Percentiles rank a stretch among this genome's conserved stretches.
Conservation (phyloP, 257 asterid species). For the Lycium ferocissimum region DNA sequence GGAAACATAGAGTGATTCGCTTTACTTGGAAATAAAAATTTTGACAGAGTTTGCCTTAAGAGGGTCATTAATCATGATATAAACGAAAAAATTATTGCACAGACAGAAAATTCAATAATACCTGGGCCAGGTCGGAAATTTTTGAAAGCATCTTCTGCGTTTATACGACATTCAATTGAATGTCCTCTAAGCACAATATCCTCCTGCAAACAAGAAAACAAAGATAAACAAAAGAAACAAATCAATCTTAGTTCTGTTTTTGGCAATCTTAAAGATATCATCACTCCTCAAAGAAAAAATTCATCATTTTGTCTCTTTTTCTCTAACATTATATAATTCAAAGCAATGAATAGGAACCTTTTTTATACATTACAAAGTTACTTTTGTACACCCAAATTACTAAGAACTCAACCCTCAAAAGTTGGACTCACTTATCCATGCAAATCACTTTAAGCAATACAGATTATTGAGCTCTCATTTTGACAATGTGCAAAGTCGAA, state of each 20-base stretch:
- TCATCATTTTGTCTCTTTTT: background rate
- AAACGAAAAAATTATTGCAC: constrained; percentile 21
- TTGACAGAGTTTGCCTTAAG: background rate
- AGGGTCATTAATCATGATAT: background rate
- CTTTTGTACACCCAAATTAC: background rate
- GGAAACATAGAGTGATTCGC: background rate
- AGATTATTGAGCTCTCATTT: background rate
- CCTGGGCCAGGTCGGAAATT: constrained; percentile 99
- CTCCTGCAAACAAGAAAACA: constrained; percentile 57
- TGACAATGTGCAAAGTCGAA: background rate
- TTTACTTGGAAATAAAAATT: background rate
- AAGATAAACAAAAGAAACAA: background rate
- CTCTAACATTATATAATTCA: background rate
- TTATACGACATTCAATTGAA: constrained; percentile 97
- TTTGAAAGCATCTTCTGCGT: constrained; percentile 99
- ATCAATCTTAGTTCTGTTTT: background rate
- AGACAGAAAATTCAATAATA: constrained; percentile 37
- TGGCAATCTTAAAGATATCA: background rate
- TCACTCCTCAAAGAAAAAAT: background rate
- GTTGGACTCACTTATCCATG: constrained; percentile 1
- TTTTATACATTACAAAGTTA: background rate
- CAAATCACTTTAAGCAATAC: constrained; percentile 18
- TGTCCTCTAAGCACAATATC: constrained; percentile 93
- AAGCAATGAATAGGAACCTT: background rate
- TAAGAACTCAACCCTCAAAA: constrained; percentile 1